A percentile compares a stretch with the other conserved stretches of the same genome.
Conservation (phyloP, 163 green algal genomes). For the Coccomyxa subellipsoidea region DNA sequence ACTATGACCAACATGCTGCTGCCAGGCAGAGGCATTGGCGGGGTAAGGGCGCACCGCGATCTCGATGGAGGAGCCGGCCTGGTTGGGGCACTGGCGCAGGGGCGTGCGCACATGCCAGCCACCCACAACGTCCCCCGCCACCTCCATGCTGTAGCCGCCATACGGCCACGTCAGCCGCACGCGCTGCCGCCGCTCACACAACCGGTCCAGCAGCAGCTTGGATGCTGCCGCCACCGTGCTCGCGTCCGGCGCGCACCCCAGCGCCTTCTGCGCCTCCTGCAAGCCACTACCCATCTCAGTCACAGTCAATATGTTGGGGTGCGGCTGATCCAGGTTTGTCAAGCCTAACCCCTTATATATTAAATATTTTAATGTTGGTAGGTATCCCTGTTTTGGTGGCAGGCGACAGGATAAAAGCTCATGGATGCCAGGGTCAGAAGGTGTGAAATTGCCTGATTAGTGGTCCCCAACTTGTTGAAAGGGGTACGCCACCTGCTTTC, state of each 20-base stretch:
- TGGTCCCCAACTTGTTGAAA: no score
- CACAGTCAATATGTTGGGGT: background rate
- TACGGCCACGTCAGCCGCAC: constrained; percentile 6
- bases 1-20: no score
- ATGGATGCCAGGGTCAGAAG: no score
- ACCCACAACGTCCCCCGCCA: background rate
- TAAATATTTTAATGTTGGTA: no score
- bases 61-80: background rate
- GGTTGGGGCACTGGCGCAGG: background rate
- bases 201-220: background rate
- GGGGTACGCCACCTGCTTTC: no score
- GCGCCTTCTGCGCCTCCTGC: background rate
- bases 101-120: background rate
- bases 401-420: no score
- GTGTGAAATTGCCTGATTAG: no score
- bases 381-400: no score
- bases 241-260: background rate
- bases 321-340: no score
- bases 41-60: background rate
- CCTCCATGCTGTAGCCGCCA: background rate
- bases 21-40: background rate
- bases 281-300: background rate
- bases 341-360: no score
- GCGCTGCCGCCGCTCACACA: background rate
- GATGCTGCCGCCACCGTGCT: background rate